Conservation (phyloP, 2,329 filamentous ascomycete species). For the Aspergillus aculeatinus region DNA sequence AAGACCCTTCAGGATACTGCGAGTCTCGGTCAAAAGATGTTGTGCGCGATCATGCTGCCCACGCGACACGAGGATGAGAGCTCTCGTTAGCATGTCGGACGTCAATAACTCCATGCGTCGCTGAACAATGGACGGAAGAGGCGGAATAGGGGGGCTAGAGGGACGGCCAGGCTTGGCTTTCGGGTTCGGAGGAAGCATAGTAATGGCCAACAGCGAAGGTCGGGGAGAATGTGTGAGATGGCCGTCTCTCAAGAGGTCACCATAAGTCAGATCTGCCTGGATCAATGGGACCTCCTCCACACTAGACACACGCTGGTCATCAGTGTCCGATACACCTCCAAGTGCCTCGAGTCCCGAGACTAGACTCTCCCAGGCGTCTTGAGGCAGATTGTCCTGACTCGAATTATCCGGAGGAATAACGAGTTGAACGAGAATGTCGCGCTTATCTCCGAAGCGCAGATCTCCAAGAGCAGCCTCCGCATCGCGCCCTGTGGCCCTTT, state of each 20-base stretch:
- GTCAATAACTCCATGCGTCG: constrained; percentile 96
- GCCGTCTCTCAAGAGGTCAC: constrained; percentile 88
- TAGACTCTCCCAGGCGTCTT: constrained; percentile 96
- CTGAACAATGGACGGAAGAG: constrained; percentile 92
- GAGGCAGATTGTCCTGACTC: constrained; percentile 77
- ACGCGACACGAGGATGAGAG: constrained; percentile 83
- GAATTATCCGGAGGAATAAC: constrained; percentile 85
- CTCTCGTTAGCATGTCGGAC: constrained; percentile 94
- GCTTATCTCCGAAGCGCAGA: constrained; percentile 91
- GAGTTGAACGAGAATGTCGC: constrained; percentile 89
- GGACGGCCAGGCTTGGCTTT: constrained; percentile 59
- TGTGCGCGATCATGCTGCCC: constrained; percentile 92
- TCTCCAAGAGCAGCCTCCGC: constrained; percentile 91
- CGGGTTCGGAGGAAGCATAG: constrained; percentile 73
- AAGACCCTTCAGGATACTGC: constrained; percentile 91
- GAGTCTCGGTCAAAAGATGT: constrained; percentile 87
- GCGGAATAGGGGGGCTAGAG: constrained; percentile 77
- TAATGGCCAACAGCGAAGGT: constrained; percentile 89
- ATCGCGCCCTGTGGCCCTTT: constrained; percentile 89
- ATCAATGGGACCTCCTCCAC: constrained; percentile 94
- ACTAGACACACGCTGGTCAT: constrained; percentile 77
- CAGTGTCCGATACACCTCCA: constrained; percentile 80
- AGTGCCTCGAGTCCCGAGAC: constrained; percentile 93
- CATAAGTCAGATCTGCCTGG: constrained; percentile 90
- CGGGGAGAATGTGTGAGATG: constrained; percentile 80